Base-by-base conservation (phyloP, 495 filamentous ascomycete species). In the Podospora tetraspora region DNA sequence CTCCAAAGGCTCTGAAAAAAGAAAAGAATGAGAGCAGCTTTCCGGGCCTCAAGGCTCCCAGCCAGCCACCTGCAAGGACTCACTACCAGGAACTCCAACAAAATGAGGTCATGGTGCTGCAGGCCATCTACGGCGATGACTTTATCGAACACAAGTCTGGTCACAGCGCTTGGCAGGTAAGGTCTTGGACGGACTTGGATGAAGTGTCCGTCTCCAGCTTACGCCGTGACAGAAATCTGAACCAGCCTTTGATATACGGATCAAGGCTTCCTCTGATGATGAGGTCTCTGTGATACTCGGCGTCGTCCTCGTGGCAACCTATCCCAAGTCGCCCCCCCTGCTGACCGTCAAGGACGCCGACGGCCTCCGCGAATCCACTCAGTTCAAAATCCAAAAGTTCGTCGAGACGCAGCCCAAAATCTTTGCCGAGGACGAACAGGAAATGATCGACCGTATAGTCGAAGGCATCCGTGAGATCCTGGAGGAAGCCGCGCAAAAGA, bases 121-220 rank as follows among this genome's bases (percentile, higher is more conserved):
- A 89, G 65, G 92, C 96, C 6, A 97, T 99, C 57, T 99, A 95
- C 74, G 91, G 89, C 73, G 93, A 97, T 61, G 95, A 98, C 74
- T 98, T 91, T 75, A 80, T 88, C 71, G 86, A 92, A 69, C 87
- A 93, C 66, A 85, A 88, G 69, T 80, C 85, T 29, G 87, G 89
- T 73, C 86, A 86, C 58, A 88, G 87, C 58, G 93, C 93, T 56
- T 99, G 95, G 95, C 92, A 96, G 83, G 91, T 92, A 80, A 61
- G 82, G 30, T 58, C 3, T 24, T 23, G 43, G 21, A 57, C 13
- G 61, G 56, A 57, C 32, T 59, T 34, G 25, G 60, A 43, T 59
- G 57, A 68, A 19, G 2, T 34, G 61, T 19, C 62, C 29, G 6
- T 29, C 37, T 65, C 16, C 0, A 52, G 70, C 69, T 66, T 12